Evolutionary conservation across 202 grass and related monocot species (phyloP), one percentile per base, ranked within the genome.

Genomic region (Carex arenaria): DNA sequence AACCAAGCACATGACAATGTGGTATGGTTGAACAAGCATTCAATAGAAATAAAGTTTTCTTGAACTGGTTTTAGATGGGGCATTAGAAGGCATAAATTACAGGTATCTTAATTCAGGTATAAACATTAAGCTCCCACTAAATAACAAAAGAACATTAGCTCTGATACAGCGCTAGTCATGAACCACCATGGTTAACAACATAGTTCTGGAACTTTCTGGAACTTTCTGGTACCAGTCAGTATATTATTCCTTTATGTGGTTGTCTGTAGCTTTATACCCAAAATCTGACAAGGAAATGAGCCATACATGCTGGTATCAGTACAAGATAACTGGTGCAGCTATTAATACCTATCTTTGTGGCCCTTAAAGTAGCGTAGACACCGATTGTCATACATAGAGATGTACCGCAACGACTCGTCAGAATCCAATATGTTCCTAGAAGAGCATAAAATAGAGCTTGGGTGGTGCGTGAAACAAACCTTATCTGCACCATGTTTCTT

Each of bases 291-390:
- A 52, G 10, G 43, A 26, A n/a, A 10, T 14, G n/a, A 73, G 11
- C 11, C 26, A 43, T 63, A 60, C 71, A 67, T 56, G 61, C 72
- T 19, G 15, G 15, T 71, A 89, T 6, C 67, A 31, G 71, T 32
- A 57, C 3, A 12, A 77, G 15, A 2, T 77, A 56, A 57, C 52
- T 57, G 15, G 72, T 77, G 57, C 14, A 57, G 28, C 28, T 57
- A 77, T 57, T 36, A 51, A 49, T 73, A 97, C 93, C 91, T 99
- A 23, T 99, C 87, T 88, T 96, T 96, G 80, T 96, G 96, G 19
- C 96, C 96, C 86, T 99, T 99, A 80, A 99, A 99, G 83, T 96
- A 96, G 77, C 96, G 86, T 80, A 99, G 89, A 75, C 96, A 99
- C 34, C 96, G 96, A 64, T 99, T 99, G 86, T 99, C 93, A 85